Evolutionary conservation across 2,329 filamentous ascomycete species (phyloP).

Genomic region (Fusarium humuli): DNA sequence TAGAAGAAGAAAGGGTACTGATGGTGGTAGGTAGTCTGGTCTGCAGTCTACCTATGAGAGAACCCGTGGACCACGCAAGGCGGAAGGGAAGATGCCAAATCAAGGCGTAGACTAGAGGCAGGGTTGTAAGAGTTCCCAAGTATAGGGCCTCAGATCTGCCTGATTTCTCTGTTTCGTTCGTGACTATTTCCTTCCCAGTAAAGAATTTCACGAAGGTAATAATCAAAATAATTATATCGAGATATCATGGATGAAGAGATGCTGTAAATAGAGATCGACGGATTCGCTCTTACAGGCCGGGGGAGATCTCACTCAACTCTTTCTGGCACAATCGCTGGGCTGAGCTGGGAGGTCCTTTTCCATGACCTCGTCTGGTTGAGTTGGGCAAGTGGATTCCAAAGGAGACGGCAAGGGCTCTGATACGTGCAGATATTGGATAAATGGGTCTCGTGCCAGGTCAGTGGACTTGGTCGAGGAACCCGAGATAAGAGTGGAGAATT

Average conservation of each 20-base stretch:
- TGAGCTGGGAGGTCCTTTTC: slow-evolving; percentile 17
- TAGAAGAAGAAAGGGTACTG: slow-evolving; percentile 26
- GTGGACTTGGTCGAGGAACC: slow-evolving; percentile 27
- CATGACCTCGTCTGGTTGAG: slow-evolving; percentile 23
- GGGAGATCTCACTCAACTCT: slow-evolving; percentile 33
- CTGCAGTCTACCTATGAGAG: slow-evolving; percentile 33
- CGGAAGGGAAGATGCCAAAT: slow-evolving; percentile 18
- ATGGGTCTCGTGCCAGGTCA: slow-evolving; percentile 9
- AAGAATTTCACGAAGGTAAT: slow-evolving; percentile 2
- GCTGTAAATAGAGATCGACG: slow-evolving; percentile 31
- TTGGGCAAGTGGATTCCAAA: slow-evolving; percentile 24
- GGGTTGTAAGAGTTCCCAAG: slow-evolving; percentile 16
- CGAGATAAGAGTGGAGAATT: slow-evolving; percentile 20
- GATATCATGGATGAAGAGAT: background rate
- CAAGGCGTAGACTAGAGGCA: slow-evolving; percentile 15
- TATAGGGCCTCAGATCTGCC: slow-evolving; percentile 23
- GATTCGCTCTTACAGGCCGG: slow-evolving; percentile 37
- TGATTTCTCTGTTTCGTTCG: slow-evolving; percentile 12
- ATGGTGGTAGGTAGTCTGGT: slow-evolving; percentile 14
- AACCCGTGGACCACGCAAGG: slow-evolving; percentile 31
- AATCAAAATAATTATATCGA: slow-evolving; percentile 3
- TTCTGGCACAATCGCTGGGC: slow-evolving; percentile 22
- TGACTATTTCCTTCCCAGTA: slow-evolving; percentile 6
- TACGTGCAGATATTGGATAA: slow-evolving; percentile 2
- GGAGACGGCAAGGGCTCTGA: slow-evolving; percentile 8